Conservation (phyloP, 331 rosid genomes). For the Quercus lobata region DNA sequence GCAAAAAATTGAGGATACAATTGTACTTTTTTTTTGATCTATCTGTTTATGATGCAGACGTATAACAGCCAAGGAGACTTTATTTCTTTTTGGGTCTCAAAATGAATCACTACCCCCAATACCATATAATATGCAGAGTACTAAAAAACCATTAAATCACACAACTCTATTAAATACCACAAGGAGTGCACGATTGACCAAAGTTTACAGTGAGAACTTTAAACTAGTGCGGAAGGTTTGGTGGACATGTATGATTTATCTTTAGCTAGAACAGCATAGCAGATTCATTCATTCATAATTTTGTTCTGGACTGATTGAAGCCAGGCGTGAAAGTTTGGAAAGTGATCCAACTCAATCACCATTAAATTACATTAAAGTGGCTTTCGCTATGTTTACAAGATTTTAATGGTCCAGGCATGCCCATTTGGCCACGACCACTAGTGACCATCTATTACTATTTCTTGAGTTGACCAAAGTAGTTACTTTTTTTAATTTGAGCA, state of each 20-base stretch:
- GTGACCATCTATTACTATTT: no score
- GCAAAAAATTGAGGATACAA: no score
- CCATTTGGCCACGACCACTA: no score
- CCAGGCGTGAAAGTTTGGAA: not conserved
- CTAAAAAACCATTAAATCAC: not conserved
- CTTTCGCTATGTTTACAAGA: not conserved
- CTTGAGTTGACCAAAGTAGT: no score
- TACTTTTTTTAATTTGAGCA: no score
- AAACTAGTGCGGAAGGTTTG: conserved; percentile 23
- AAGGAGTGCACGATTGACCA: not conserved
- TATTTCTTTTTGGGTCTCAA: no score
- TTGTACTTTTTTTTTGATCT: no score
- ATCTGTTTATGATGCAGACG: no score
- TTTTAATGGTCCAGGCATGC: no score
- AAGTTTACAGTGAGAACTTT: not conserved
- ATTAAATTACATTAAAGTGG: not conserved
- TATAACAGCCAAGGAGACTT: no score
- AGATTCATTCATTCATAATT: not conserved
- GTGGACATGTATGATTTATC: not conserved
- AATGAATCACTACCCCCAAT: no score
- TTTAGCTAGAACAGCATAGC: not conserved
- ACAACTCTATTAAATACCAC: not conserved
- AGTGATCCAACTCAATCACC: not conserved
- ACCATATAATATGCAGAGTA: not conserved
- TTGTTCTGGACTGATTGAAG: not conserved